phyloP scores from a whole-genome alignment of 164 flowering plant species.

The Liquidambar formosana region DNA sequence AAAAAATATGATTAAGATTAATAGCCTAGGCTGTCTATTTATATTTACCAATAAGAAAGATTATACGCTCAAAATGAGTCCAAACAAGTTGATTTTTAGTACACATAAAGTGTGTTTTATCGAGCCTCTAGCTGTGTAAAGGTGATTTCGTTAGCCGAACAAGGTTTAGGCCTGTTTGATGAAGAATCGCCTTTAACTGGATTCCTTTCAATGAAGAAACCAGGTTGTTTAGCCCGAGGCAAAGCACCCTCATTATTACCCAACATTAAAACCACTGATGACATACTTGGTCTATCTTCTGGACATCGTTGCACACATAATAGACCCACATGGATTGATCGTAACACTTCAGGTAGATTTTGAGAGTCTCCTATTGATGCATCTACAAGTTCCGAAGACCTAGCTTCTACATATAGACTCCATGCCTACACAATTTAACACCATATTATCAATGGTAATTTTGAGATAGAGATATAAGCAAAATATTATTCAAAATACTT shows the following conservation, averaged over 20 bases:
- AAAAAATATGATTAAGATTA: too few species aligned
- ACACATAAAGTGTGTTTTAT: too few species aligned
- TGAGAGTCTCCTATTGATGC: background rate
- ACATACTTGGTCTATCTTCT: conserved; percentile 9
- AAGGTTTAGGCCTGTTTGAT: background rate
- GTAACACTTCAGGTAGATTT: background rate
- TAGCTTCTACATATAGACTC: background rate
- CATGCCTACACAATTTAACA: background rate
- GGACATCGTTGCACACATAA: conserved; percentile 1
- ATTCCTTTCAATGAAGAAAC: conserved; percentile 2
- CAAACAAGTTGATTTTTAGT: too few species aligned
- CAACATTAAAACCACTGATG: conserved; percentile 9
- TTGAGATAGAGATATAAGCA: too few species aligned
- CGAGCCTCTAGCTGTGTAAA: background rate
- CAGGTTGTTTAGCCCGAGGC: conserved; percentile 8
- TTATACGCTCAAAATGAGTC: too few species aligned
- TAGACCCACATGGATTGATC: conserved; percentile 7
- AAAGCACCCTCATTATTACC: conserved; percentile 1
- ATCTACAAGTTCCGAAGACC: background rate
- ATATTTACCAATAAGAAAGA: too few species aligned
- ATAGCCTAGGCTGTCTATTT: too few species aligned
- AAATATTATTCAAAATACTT: background rate
- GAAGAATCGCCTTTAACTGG: background rate
- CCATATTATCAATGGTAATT: too few species aligned
- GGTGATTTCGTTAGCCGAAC: background rate